phyloP scores from a whole-genome alignment of 2,329 filamentous ascomycete genomes.

The Claviceps maximensis region DNA sequence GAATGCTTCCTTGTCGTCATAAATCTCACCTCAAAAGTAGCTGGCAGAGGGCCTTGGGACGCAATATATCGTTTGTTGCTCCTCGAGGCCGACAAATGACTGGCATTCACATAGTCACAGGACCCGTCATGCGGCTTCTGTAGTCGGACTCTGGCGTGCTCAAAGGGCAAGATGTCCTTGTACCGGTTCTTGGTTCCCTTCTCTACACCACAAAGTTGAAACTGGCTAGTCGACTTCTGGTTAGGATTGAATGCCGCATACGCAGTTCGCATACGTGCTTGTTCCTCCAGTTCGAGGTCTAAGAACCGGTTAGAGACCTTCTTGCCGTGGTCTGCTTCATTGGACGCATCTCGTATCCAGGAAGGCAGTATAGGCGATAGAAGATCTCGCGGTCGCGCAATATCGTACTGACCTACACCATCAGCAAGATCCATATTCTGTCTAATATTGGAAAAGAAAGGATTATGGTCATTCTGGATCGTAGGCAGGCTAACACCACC shows the following conservation, averaged over 20 bases:
- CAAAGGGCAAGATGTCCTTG: slow-evolving; percentile 94
- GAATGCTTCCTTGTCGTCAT: too few species aligned
- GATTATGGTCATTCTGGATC: slow-evolving; percentile 57
- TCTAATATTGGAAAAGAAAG: slow-evolving; percentile 91
- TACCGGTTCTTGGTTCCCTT: slow-evolving; percentile 94
- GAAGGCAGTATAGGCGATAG: slow-evolving; percentile 45
- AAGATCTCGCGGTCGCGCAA: slow-evolving; percentile 33
- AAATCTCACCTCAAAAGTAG: slow-evolving; percentile 70
- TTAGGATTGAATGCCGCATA: slow-evolving; percentile 37
- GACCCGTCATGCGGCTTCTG: slow-evolving; percentile 50
- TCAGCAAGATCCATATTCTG: slow-evolving; percentile 93
- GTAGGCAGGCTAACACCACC: slow-evolving; percentile 76
- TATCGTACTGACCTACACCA: slow-evolving; percentile 74
- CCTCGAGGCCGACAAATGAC: slow-evolving; percentile 63
- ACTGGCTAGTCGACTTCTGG: slow-evolving; percentile 18
- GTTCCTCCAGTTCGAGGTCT: slow-evolving; percentile 69
- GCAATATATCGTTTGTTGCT: slow-evolving; percentile 93
- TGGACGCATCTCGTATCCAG: slow-evolving; percentile 64
- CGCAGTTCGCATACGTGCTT: slow-evolving; percentile 82
- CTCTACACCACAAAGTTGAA: slow-evolving; percentile 83
- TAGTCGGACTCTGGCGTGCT: slow-evolving; percentile 78
- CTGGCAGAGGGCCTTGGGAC: slow-evolving; percentile 82
- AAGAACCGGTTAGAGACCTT: slow-evolving; percentile 73
- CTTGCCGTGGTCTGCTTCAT: slow-evolving; percentile 60
- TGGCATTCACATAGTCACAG: slow-evolving; percentile 95